Evolutionary conservation across 768 basidiomycete species (phyloP).

Genomic region (Arthromyces matolae): DNA sequence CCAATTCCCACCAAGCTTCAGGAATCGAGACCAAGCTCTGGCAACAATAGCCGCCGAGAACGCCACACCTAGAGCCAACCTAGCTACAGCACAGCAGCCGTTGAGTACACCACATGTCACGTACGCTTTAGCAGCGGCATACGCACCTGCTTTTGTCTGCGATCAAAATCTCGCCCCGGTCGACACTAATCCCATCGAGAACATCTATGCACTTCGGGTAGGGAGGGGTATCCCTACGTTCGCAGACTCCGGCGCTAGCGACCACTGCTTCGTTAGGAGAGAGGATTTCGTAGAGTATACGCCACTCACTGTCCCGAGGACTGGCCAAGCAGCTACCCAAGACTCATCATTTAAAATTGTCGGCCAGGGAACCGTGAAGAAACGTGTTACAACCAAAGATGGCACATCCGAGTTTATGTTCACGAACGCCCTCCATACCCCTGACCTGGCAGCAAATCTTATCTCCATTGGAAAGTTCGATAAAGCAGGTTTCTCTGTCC

Average conservation of each 20-base stretch:
- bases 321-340: background rate
- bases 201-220: background rate
- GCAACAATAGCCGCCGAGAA: slow-evolving; percentile 21
- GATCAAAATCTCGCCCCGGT: background rate
- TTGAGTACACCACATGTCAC: background rate
- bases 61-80: background rate
- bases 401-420: background rate
- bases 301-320: background rate
- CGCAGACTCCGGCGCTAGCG: slow-evolving; percentile 1
- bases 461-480: slow-evolving; percentile 1
- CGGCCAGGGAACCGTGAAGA: background rate
- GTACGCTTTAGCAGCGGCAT: background rate
- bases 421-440: background rate
- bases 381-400: background rate
- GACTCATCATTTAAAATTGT: background rate
- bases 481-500: background rate
- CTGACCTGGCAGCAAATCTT: slow-evolving; percentile 3
- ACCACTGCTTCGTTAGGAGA: slow-evolving; percentile 4
- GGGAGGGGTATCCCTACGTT: background rate
- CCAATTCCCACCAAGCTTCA: background rate
- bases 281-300: background rate
- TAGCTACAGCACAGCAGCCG: background rate
- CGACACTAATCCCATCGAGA: background rate
- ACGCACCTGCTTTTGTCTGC: background rate
- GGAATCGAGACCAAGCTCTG: background rate